Base-by-base conservation (phyloP, 164 flowering plant genomes). In the Euptelea pleiosperma region DNA sequence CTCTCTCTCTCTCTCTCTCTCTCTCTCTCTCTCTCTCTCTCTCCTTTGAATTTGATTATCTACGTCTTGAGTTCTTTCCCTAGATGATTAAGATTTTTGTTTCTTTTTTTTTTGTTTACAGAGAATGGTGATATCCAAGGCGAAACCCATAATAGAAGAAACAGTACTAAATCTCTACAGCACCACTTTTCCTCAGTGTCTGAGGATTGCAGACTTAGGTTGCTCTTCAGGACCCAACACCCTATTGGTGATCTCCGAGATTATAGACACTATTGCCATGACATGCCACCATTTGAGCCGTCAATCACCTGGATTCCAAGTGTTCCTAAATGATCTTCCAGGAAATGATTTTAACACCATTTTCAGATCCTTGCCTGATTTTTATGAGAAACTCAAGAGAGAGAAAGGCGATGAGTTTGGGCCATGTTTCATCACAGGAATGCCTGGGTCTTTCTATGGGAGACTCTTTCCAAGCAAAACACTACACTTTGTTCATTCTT, bases 171-270 rank as follows among this genome's bases (percentile, higher is more conserved):
- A 31, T 31, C 34, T 31, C 4, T 31, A 31, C 34, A 3, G 4
- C 34, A 31, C 34, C 34, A 31, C 34, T 7, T 7, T 31, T 7
- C 34, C 34, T 2, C 30, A 62, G 21, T 53, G 44, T 51, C 28
- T 78, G 9, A 29, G 57, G 45, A 70, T 84, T 6, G 86, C 84
- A 11, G 90, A 84, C 52, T 29, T 84, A 68, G 86, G 88, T 0
- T 84, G 94, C 52, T 82, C 88, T 19, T 79, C 91, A 1, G 95
- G 91, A 44, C 85, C 84, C 35, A 87, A 87, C 75, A 66, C 95
- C 41, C 26, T 83, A 10, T 47, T 69, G 2, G 67, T 49, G 1
- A 55, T 73, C 1, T 67, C 74, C 1, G 66, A 75, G 30, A 19
- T 84, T 11, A 53, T 87, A 24, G 57, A 66, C 3, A 35, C 59